Evolutionary conservation across 805 yeast species (phyloP).

Genomic region (Kazachstania viticola): DNA sequence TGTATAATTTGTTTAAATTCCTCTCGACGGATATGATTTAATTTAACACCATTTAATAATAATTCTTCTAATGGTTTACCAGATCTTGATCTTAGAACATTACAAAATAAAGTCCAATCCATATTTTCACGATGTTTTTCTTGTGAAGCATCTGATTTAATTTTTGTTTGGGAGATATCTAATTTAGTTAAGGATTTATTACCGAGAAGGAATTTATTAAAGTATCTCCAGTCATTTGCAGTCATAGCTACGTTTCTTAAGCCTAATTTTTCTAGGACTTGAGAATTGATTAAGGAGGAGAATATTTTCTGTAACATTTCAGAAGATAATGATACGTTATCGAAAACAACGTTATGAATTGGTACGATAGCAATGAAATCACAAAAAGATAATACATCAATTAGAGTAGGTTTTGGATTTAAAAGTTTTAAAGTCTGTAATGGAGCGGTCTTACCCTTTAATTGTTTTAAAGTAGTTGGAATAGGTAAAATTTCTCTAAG

Average conservation of each 20-base stretch:
- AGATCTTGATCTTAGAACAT: conserved; percentile 54
- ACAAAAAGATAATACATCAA: conserved; percentile 78
- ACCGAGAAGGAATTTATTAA: conserved; percentile 64
- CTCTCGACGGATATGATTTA: conserved; percentile 35
- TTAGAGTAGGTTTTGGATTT: conserved; percentile 82
- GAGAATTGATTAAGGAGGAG: conserved; percentile 55
- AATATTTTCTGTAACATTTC: conserved; percentile 72
- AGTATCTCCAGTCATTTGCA: conserved; percentile 60
- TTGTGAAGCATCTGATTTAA: conserved; percentile 26
- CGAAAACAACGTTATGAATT: conserved; percentile 59
- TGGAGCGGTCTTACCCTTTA: conserved; percentile 67
- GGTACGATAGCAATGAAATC: conserved; percentile 86
- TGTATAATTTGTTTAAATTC: conserved; percentile 45
- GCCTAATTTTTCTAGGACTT: conserved; percentile 58
- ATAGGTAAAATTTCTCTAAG: conserved; percentile 84
- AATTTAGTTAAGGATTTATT: conserved; percentile 46
- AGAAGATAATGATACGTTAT: conserved; percentile 61
- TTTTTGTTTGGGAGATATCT: conserved; percentile 58
- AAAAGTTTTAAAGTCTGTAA: conserved; percentile 57
- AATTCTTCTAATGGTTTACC: conserved; percentile 60
- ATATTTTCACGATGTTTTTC: conserved; percentile 49
- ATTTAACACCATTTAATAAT: conserved; percentile 66
- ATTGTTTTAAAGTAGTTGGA: conserved; percentile 77
- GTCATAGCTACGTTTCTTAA: conserved; percentile 69
- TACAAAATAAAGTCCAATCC: conserved; percentile 74